Evolutionary conservation across 129 eudicot species (phyloP).

Genomic region (Calendula officinalis): DNA sequence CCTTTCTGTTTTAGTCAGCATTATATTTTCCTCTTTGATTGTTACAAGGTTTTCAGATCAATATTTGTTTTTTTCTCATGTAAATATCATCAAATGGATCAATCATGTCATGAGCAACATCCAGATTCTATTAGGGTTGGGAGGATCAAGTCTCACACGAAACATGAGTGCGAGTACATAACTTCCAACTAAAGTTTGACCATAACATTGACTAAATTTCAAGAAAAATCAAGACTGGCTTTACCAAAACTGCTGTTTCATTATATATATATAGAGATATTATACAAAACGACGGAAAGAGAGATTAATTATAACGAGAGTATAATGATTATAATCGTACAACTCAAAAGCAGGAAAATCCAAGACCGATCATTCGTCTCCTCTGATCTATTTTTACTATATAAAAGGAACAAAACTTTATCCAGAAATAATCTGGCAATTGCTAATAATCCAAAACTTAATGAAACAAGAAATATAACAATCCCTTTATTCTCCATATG

Average conservation of each 20-base stretch:
- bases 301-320: slow-evolving; percentile 54
- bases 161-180: no score
- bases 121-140: no score
- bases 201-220: neutral
- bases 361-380: slow-evolving; percentile 70
- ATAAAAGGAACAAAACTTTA: slow-evolving; percentile 40
- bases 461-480: slow-evolving; percentile 66
- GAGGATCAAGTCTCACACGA: no score
- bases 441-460: slow-evolving; percentile 63
- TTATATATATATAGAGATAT: slow-evolving; percentile 2
- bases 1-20: no score
- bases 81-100: no score
- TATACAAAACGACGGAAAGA: slow-evolving; percentile 5
- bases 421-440: slow-evolving; percentile 59
- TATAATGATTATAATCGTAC: slow-evolving; percentile 47
- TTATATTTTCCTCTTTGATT: no score
- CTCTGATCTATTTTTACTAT: slow-evolving; percentile 53
- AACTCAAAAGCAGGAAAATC: slow-evolving; percentile 57
- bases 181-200: neutral
- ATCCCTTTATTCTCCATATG: slow-evolving; percentile 95
- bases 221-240: neutral
- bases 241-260: slow-evolving; percentile 13
- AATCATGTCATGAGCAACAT: no score
- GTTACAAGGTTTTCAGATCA: no score
- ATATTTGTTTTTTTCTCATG: no score